Conservation (phyloP, 2,329 filamentous ascomycete genomes). For the Colletotrichum simmondsii region DNA sequence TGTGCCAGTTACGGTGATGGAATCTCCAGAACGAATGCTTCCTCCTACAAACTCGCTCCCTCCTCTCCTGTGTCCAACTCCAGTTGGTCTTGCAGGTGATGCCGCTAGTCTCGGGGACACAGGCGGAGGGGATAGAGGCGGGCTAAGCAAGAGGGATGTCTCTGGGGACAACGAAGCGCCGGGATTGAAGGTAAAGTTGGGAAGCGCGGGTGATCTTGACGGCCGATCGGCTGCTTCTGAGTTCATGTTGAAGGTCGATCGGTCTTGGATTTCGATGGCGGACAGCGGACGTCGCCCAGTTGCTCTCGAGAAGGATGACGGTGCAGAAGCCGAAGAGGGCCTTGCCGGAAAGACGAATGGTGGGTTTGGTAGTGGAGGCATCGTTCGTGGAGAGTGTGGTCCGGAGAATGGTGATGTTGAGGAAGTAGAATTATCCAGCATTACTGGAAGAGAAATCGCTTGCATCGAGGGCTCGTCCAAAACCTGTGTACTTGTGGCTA, state of each 20-base stretch:
- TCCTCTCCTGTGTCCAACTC: conserved; percentile 82
- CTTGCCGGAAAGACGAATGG: conserved; percentile 71
- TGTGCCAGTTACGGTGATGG: conserved; percentile 72
- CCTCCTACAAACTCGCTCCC: conserved; percentile 90
- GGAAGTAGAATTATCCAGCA: conserved; percentile 41
- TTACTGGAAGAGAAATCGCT: conserved; percentile 41
- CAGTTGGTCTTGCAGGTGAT: conserved; percentile 66
- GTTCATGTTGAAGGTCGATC: conserved; percentile 41
- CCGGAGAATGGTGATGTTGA: conserved; percentile 39
- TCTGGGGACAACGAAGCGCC: conserved; percentile 50
- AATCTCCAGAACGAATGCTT: conserved; percentile 67
- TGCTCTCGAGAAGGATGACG: conserved; percentile 59
- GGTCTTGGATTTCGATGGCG: conserved; percentile 58
- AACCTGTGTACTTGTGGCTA: conserved; percentile 34
- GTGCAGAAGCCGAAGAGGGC: conserved; percentile 58
- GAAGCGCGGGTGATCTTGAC: conserved; percentile 55
- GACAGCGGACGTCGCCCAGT: conserved; percentile 64
- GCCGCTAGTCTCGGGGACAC: conserved; percentile 58
- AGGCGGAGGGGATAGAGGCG: conserved; percentile 62
- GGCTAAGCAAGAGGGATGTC: conserved; percentile 58
- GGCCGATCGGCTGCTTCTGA: conserved; percentile 41
- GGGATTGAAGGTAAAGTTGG: conserved; percentile 68
- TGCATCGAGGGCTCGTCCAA: conserved; percentile 36
- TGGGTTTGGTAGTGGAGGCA: conserved; percentile 67
- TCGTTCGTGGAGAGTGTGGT: conserved; percentile 47